These are phyloP conservation scores for Vickermania spadyakhi DNA, from an alignment of 208 protist species.

Conservation along the genomic window DNA sequence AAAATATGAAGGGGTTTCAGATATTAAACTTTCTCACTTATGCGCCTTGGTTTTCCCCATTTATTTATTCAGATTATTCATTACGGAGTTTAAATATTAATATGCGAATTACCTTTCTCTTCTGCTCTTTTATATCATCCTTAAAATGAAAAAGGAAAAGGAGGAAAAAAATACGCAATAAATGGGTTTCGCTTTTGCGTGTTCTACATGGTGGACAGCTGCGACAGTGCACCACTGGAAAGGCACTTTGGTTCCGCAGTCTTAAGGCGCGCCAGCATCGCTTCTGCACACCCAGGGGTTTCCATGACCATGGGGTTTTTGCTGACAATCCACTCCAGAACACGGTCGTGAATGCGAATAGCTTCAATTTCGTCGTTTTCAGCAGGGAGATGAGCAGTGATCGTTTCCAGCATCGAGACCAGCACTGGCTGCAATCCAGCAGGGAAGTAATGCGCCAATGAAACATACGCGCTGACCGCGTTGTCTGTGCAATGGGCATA, in stretches of 20 bases:
- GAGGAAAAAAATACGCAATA: not conserved
- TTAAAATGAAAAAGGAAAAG: not conserved
- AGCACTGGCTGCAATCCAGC: slow-evolving; percentile 11
- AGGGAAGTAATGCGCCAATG: slow-evolving; percentile 48
- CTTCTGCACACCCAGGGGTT: slow-evolving; percentile 10
- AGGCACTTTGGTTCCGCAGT: slow-evolving; percentile 23
- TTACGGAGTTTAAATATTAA: not conserved
- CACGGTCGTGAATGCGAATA: slow-evolving; percentile 50
- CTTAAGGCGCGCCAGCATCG: slow-evolving; percentile 34
- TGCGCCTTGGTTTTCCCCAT: too few relatives aligned
- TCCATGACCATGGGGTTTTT: slow-evolving; percentile 32
- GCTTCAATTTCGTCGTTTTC: slow-evolving; percentile 69
- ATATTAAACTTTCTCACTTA: too few relatives aligned
- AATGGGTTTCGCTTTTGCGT: not conserved
- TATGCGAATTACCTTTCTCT: not conserved
- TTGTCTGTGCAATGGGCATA: slow-evolving; percentile 61
- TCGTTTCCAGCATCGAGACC: slow-evolving; percentile 21
- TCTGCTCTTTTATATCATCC: not conserved
- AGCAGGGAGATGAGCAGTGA: slow-evolving; percentile 48
- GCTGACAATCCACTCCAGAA: slow-evolving; percentile 51
- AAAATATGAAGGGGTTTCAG: too few relatives aligned
- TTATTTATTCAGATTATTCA: too few relatives aligned
- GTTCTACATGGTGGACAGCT: slow-evolving; percentile 42
- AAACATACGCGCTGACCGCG: slow-evolving; percentile 46
- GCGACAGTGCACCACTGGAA: slow-evolving; percentile 37